These are phyloP conservation scores for Colletotrichum viniferum DNA, from an alignment of 2,329 filamentous ascomycete species.

Conservation along the genomic window DNA sequence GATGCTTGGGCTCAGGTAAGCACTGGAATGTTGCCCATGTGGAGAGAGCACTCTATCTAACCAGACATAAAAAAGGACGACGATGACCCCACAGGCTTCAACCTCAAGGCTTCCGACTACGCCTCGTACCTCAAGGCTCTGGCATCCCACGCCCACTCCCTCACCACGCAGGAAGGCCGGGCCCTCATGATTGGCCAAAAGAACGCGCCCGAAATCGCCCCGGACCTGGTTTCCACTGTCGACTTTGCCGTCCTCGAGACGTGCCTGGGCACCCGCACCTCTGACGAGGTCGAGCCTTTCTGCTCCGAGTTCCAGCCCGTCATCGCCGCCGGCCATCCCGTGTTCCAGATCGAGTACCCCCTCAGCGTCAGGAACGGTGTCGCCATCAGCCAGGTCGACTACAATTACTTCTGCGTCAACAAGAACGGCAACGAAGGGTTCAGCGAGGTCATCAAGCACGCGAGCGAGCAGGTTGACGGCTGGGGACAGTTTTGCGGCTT, in stretches of 20 bases:
- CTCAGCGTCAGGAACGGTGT: conserved; percentile 27
- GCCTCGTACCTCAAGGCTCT: conserved; percentile 32
- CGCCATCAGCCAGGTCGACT: conserved; percentile 27
- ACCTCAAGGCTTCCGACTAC: conserved; percentile 31
- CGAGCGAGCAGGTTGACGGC: conserved; percentile 33
- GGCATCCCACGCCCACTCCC: conserved; percentile 32
- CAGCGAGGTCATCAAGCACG: conserved; percentile 37
- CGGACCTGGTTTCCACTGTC: conserved; percentile 27
- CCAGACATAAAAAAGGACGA: conserved; percentile 17
- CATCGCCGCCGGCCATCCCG: conserved; percentile 32
- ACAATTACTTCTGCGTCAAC: conserved; percentile 28
- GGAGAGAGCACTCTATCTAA: neutral
- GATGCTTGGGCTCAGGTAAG: conserved; percentile 30
- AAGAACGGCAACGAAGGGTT: conserved; percentile 31
- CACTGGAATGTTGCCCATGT: neutral
- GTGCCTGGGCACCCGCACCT: conserved; percentile 26
- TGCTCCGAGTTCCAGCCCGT: conserved; percentile 34
- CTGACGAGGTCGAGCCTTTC: conserved; percentile 29
- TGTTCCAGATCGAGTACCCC: conserved; percentile 39
- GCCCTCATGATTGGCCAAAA: conserved; percentile 37
- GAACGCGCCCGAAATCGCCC: conserved; percentile 33
- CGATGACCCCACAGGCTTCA: conserved; percentile 32
- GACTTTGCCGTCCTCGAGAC: conserved; percentile 41
- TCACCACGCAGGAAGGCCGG: conserved; percentile 25
- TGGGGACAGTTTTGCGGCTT: conserved; percentile 35